Conservation (phyloP, 2,329 filamentous ascomycete species). For the Ceratocystis alfenasii region DNA sequence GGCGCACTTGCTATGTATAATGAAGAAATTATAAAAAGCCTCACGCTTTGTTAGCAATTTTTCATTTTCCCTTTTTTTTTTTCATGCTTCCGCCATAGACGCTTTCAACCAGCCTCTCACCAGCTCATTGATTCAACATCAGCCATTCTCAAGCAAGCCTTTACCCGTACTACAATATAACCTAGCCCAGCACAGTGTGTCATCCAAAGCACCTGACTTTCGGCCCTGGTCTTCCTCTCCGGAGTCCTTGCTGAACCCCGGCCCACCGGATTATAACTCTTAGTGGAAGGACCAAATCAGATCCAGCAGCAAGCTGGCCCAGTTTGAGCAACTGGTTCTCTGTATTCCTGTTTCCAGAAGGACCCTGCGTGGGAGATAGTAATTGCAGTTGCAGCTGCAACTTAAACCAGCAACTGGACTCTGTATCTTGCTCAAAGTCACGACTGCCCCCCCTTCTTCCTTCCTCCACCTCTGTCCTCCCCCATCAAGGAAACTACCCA, state of each 20-base stretch:
- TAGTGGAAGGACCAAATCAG: neutral
- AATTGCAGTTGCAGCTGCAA: neutral
- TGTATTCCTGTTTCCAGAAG: neutral
- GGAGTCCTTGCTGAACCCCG: neutral
- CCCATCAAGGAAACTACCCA: neutral
- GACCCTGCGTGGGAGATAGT: neutral
- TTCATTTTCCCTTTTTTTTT: neutral
- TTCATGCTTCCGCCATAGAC: neutral
- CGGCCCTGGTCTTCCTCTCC: slow-evolving; percentile 3
- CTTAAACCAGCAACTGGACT: no score
- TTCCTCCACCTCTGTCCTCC: neutral
- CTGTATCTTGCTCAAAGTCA: neutral
- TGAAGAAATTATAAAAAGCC: neutral
- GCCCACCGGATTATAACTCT: neutral
- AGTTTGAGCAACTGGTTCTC: neutral
- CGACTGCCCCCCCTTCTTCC: neutral
- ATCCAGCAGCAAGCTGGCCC: neutral
- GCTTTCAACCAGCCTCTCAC: slow-evolving; percentile 4
- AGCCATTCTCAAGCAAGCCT: neutral
- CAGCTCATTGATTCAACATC: slow-evolving; percentile 8
- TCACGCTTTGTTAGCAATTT: neutral
- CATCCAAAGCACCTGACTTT: neutral
- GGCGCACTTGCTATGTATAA: neutral
- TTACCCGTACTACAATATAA: no score
- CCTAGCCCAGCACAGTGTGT: neutral